Evolutionary conservation across 164 flowering plant species (phyloP).

Genomic region (Cinnamomum chago): DNA sequence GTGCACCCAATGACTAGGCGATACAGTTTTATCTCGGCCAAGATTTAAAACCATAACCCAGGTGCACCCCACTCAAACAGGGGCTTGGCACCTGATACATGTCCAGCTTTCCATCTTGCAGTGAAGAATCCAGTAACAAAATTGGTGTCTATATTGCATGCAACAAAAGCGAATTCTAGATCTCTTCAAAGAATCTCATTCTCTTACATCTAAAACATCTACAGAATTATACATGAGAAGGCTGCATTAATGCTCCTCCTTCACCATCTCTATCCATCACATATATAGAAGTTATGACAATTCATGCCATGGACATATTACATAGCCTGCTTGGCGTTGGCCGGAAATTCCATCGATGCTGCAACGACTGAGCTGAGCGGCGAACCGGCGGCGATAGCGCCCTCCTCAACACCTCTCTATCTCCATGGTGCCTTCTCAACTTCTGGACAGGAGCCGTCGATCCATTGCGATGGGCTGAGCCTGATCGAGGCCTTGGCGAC

Average conservation of each 20-base stretch:
- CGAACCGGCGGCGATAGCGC: slow-evolving; percentile 6
- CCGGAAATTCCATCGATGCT: slow-evolving; percentile 10
- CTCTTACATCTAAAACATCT: background rate
- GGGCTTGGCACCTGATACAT: too few species aligned
- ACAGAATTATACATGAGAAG: background rate
- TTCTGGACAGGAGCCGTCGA: background rate
- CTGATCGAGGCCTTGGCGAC: background rate
- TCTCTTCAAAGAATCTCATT: background rate
- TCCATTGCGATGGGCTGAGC: background rate
- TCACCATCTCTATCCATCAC: background rate
- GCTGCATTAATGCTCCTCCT: background rate
- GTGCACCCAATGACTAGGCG: too few species aligned
- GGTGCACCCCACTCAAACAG: background rate
- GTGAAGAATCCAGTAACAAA: background rate
- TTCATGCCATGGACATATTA: slow-evolving; percentile 9
- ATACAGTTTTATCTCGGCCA: too few species aligned
- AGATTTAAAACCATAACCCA: too few species aligned
- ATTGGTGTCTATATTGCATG: background rate
- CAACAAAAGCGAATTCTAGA: background rate
- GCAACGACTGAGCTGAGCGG: background rate
- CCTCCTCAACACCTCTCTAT: slow-evolving; percentile 7
- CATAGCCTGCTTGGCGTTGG: slow-evolving; percentile 2
- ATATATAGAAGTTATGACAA: background rate
- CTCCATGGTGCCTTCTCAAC: slow-evolving; percentile 2
- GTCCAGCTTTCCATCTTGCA: too few species aligned